phyloP scores from a whole-genome alignment of 2,329 filamentous ascomycete genomes.

The Aspergillus eucalypticola region DNA sequence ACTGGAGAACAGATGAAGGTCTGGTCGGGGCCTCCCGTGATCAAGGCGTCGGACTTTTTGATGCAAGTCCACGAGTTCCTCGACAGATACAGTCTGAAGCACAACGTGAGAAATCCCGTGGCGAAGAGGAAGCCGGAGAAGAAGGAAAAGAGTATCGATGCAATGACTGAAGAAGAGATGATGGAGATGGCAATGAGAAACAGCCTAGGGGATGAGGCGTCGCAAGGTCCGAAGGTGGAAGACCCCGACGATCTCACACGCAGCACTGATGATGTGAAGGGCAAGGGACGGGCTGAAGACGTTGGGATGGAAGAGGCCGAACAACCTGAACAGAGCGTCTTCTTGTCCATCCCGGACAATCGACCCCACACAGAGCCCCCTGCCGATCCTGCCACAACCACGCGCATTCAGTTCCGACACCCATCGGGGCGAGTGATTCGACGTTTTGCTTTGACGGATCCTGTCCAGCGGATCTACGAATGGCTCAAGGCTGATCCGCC shows the following conservation, averaged over 20 bases:
- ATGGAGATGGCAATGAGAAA: constrained; percentile 89
- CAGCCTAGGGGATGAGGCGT: constrained; percentile 65
- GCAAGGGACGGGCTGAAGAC: constrained; percentile 52
- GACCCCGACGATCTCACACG: constrained; percentile 90
- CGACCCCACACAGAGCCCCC: constrained; percentile 77
- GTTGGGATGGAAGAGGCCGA: constrained; percentile 40
- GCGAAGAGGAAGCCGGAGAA: constrained; percentile 72
- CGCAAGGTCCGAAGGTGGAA: constrained; percentile 55
- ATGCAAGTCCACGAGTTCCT: constrained; percentile 93
- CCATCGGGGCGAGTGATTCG: constrained; percentile 82
- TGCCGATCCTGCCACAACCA: constrained; percentile 68
- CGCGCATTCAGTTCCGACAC: constrained; percentile 89
- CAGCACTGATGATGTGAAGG: constrained; percentile 50
- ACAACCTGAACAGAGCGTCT: constrained; percentile 49
- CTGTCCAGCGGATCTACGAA: constrained; percentile 83
- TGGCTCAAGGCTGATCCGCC: constrained; percentile 87
- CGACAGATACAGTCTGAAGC: constrained; percentile 90
- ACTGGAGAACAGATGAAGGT: constrained; percentile 97
- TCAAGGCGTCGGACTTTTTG: constrained; percentile 75
- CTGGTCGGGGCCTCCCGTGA: constrained; percentile 83
- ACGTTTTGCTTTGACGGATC: constrained; percentile 75
- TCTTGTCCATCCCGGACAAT: constrained; percentile 69
- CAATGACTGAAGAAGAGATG: constrained; percentile 98
- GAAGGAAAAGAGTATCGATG: constrained; percentile 72
- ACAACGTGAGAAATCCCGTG: constrained; percentile 89